Base-by-base conservation (phyloP, 495 filamentous ascomycete genomes). In the Hypoxylon fuscum region DNA sequence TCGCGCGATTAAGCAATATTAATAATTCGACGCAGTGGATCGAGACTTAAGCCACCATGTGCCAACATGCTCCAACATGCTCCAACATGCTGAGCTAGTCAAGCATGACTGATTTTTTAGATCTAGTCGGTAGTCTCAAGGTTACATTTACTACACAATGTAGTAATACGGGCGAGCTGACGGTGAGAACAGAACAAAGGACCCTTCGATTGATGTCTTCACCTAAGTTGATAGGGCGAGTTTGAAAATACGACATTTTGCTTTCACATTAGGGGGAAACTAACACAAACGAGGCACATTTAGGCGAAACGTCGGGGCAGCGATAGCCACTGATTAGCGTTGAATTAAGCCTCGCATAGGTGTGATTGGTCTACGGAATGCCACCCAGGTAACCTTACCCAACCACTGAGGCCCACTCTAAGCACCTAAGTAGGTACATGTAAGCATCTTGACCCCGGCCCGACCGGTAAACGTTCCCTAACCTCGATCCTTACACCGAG, bases 231-330 rank as follows among this genome's bases (percentile, higher is more conserved):
- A 23, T n/a, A 35, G 18, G 10, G 12, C 3, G 18, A 23, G 25
- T 10, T 27, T 14, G 42, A 42, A 40, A 52, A 9, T 2, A 52
- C 49, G 37, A 27, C 27, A 18, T 27, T 51, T 44, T 14, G 25
- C 25, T 27, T 27, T 27, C 6, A 15, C 40, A 17, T 12, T 18
- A 40, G 22, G 32, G 18, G 48, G 31, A 17, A 38, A 23, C 59
- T 58, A 53, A 22, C 47, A 32, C 55, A 21, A 65, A 59, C 43
- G 27, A 59, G 55, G 62, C 37, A 29, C 25, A 55, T 35, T 59
- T 64, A 64, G 55, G 55, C 62, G 62, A 64, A 54, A 35, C 53
- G 37, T 53, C 42, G 35, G 53, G 47, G 17, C 37, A 58, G 17
- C 23, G 46, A 47, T 57, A 14, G 23, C 23, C 48, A 40, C 20